Evolutionary conservation across 2,329 filamentous ascomycete species (phyloP), one percentile per base, ranked within the genome.

Genomic region (Raffaelea ambrosiae): DNA sequence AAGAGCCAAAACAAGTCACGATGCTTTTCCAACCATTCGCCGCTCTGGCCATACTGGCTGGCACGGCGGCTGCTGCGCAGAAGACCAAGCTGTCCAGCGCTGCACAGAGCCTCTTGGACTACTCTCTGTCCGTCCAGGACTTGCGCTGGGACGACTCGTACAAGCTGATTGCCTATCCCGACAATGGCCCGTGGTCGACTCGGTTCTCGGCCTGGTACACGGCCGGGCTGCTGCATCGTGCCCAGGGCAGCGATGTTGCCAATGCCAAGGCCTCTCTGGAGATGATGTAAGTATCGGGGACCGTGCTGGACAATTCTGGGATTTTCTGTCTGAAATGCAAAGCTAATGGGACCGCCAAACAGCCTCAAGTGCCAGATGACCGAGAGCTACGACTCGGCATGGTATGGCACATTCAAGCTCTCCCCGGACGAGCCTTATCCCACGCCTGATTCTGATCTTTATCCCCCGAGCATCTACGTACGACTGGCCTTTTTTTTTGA

Each of bases 161-260:
- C 53, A 66, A 68, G 20, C 66, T 64, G 41, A 63, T 72, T 21
- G 63, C 57, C 51, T 71, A 70, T 44, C 59, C 60, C 11, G 64
- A 70, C 42, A 67, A 65, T 3, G 68, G 69, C 0, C 63, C 63
- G 19, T 70, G 67, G 64, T 67, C 62, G 3, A 57, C 63, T 31
- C 61, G 68, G 10, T 71, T 71, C 43, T 70, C 67, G 1, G 64
- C 66, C 0, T 69, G 67, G 67, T 69, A 70, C 43, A 55, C 64
- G 3, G 57, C 64, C 0, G 67, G 66, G 1, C 50, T 70, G 16
- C 47, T 68, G 23, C 54, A 65, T 38, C 61, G 66, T 3, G 63
- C 63, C 36, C 43, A 63, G 43, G 62, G 63, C 14, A 48, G 61
- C 39, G 65, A 67, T 48, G 55, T 64, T 1, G 53, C 57, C n/a